Evolutionary conservation across 208 protist genomes (phyloP), one percentile per base, ranked within the genome.

Genomic region (Trypanosoma lewisi): DNA sequence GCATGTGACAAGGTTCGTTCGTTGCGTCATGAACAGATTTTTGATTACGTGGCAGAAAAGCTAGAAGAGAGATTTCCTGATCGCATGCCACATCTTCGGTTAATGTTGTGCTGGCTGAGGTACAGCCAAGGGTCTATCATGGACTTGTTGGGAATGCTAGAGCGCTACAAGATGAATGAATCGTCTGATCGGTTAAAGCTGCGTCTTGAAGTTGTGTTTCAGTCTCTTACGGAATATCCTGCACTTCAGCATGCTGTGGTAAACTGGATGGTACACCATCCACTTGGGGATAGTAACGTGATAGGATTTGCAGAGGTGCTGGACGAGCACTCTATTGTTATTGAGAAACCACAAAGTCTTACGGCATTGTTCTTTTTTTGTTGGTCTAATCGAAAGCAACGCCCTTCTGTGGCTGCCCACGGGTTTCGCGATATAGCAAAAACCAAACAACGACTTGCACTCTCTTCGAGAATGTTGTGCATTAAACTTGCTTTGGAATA

Each of bases 251-350:
- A 47, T 4, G 59, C 76, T 27, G 52, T 91, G 53, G 48, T 90
- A 21, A 61, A 80, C 31, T 95, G 85, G 85, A 87, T 95, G 77
- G 73, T 81, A 64, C 23, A 72, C 50, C 80, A 81, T 70, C 41
- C 63, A 3, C 80, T 92, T 52, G 81, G 82, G 21, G 85, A 95
- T 66, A 36, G 50, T 11, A 74, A 81, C 14, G 67, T 90, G 49
- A 67, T 75, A 25, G 70, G 54, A 8, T 91, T 90, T 49, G 88
- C 87, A 2, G 61, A 55, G 17, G 72, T 91, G 21, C 58, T 89
- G 4, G 75, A 78, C 14, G 75, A 78, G 51, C 56, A 83, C 49
- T 28, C 63, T n/a, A 63, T 82, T 19, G 44, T 66, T 30, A 67
- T 85, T 17, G 60, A 72, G 36, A 73, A 78, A 6, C 76, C 77